Conservation (phyloP, 2,329 filamentous ascomycete genomes). For the Cladophialophora carrionii region DNA sequence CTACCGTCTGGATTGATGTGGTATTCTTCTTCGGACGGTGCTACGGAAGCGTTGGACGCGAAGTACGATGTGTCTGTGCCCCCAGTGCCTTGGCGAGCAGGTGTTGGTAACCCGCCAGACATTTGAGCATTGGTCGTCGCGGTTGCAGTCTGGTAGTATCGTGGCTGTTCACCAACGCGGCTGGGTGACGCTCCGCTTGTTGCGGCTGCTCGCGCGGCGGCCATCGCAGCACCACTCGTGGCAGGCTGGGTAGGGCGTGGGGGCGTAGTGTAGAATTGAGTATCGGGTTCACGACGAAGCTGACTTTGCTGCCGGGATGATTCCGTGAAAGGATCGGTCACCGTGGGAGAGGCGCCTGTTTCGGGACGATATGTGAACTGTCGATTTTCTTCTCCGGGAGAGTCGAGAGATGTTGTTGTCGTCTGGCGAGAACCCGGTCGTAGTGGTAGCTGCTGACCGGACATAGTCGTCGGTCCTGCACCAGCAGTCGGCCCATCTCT, state of each 20-base stretch:
- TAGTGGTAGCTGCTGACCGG: constrained; percentile 40
- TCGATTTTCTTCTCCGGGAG: constrained; percentile 46
- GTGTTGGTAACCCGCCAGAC: constrained; percentile 23
- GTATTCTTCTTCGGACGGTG: constrained; percentile 72
- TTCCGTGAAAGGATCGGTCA: constrained; percentile 67
- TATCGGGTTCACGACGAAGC: constrained; percentile 46
- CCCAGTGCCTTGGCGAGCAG: constrained; percentile 30
- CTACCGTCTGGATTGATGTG: constrained; percentile 64
- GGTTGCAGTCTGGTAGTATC: constrained; percentile 21
- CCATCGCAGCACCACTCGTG: constrained; percentile 39
- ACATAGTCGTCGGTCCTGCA: constrained; percentile 42
- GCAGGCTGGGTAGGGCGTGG: constrained; percentile 42
- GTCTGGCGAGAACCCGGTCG: constrained; percentile 35
- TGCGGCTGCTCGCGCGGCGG: constrained; percentile 37
- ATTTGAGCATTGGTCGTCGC: constrained; percentile 21
- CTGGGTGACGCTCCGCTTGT: constrained; percentile 19
- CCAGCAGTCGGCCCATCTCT: constrained; percentile 51
- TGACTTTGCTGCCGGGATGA: constrained; percentile 39
- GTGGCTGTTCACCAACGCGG: constrained; percentile 25
- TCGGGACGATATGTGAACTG: constrained; percentile 56
- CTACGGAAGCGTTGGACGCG: constrained; percentile 52
- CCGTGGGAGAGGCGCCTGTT: constrained; percentile 57
- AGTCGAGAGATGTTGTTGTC: constrained; percentile 39
- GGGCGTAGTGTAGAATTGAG: constrained; percentile 40
- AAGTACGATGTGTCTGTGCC: constrained; percentile 46